phyloP scores from a whole-genome alignment of 2,329 filamentous ascomycete genomes.

The Botrytis galanthina region DNA sequence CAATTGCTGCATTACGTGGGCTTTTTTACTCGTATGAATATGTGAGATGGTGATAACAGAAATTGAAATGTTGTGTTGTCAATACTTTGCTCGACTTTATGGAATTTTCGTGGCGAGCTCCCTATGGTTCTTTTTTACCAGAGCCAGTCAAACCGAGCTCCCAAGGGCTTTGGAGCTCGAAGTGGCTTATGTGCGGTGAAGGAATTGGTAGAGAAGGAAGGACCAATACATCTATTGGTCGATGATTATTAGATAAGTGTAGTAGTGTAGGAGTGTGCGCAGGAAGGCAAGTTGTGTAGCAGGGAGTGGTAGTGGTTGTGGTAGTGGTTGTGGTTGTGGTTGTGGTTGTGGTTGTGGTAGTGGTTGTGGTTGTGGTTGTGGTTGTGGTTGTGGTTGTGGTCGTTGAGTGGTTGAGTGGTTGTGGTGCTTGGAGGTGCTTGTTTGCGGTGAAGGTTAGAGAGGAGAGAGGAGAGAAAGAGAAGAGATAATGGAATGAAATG shows the following conservation, averaged over 20 bases:
- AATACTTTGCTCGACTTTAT: not conserved
- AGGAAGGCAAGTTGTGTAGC: not conserved
- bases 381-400: not conserved
- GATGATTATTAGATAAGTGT: not conserved
- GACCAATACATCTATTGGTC: not conserved
- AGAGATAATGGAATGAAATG: not conserved
- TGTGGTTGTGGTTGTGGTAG: too few relatives aligned
- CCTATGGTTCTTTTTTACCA: constrained; percentile 13
- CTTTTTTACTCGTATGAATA: constrained; percentile 7
- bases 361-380: too few relatives aligned
- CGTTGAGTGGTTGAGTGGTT: too few relatives aligned
- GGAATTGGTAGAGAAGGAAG: not conserved
- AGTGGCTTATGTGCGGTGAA: constrained; percentile 30
- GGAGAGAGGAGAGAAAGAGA: not conserved
- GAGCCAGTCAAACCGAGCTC: not conserved
- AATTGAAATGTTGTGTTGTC: constrained; percentile 11
- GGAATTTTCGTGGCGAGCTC: constrained; percentile 17
- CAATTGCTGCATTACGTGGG: constrained; percentile 13
- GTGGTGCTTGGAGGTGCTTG: constrained; percentile 23
- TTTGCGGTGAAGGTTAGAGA: constrained; percentile 11
- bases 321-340: too few relatives aligned
- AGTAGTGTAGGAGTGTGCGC: not conserved
- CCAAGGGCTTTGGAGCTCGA: constrained; percentile 24
- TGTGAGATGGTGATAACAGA: not conserved
- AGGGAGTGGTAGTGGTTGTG: not conserved